Base-by-base conservation (phyloP, 345 rosid genomes). In the Theobroma cacao region DNA sequence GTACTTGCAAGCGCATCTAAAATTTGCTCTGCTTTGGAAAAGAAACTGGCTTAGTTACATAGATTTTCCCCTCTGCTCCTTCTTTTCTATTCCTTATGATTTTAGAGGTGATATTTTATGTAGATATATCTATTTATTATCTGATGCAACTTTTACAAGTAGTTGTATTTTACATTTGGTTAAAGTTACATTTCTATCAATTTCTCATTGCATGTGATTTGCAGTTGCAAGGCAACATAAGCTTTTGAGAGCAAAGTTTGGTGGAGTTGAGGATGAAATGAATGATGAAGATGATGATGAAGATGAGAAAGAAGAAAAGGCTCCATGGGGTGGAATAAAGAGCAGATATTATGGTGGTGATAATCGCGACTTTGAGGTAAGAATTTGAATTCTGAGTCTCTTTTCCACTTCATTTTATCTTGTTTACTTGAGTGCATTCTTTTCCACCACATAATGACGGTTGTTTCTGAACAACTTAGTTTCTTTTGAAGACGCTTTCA, bases 231-330 rank as follows among this genome's bases (percentile, higher is more conserved):
- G 85, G 89, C 96, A 91, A 72, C 88, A 86, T 50, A 93, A 91
- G 72, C 86, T 76, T 83, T 74, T 90, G 30, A 80, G 68, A 74
- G 82, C 86, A 48, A 92, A 87, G 86, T 84, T 80, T 87, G 98
- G 98, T 43, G 91, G 85, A 65, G 86, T 78, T 79, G 97, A 92
- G 41, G 94, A 92, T 52, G 97, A 91, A 80, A 83, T 91, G 91
- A 79, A 81, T 53, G 91, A 88, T 67, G 91, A 86, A 62, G 89
- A 87, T 10, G 90, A 90, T 4, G 94, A 88, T 24, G 79, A 84
- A 40, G 89, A 86, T 36, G 90, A 88, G 75, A 89, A 78, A 76
- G 85, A 78, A 9, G 81, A 87, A 43, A 84, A 20, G 31, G 74
- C 18, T 36, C 72, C 84, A 26, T 90, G 97, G 98, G 90, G 93